Evolutionary conservation across 1,139 yeast genomes (phyloP).

Genomic region (Nakaseomyces bracarensis): DNA sequence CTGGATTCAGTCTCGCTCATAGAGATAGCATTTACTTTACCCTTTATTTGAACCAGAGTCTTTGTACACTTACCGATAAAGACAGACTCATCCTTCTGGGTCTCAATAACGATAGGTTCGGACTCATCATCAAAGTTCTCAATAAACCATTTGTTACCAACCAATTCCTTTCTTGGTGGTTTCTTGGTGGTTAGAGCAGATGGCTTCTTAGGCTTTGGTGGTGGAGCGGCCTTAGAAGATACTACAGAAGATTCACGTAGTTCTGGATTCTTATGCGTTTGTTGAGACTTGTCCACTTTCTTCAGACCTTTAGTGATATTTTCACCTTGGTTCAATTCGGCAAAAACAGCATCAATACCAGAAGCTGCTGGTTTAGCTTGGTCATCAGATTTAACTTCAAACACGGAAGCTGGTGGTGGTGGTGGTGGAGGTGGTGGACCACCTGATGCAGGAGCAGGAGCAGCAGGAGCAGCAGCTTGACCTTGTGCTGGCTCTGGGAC

Average conservation of each 20-base stretch:
- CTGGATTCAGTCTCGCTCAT: conserved; percentile 62
- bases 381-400: conserved; percentile 38
- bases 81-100: conserved; percentile 78
- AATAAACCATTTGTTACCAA: conserved; percentile 83
- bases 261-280: conserved; percentile 90
- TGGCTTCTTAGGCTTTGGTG: conserved; percentile 65
- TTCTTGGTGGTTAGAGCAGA: conserved; percentile 46
- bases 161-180: conserved; percentile 68
- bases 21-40: conserved; percentile 86
- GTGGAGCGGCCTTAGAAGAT: conserved; percentile 33
- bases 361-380: conserved; percentile 27
- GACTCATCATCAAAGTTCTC: conserved; percentile 62
- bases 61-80: conserved; percentile 76
- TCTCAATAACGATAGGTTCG: conserved; percentile 57
- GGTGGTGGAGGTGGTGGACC: conserved; percentile 45
- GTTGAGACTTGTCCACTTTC: conserved; percentile 86
- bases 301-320: conserved; percentile 74
- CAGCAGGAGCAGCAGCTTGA: conserved; percentile 16
- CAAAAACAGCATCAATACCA: conserved; percentile 81
- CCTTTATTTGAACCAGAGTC: conserved; percentile 71
- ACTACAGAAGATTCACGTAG: conserved; percentile 46
- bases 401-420: conserved; percentile 68
- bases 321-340: conserved; percentile 83
- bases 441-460: conserved; percentile 30
- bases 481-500: conserved; percentile 15